These are phyloP conservation scores for Candida quercuum DNA, from an alignment of 805 yeast species.

Conservation along the genomic window DNA sequence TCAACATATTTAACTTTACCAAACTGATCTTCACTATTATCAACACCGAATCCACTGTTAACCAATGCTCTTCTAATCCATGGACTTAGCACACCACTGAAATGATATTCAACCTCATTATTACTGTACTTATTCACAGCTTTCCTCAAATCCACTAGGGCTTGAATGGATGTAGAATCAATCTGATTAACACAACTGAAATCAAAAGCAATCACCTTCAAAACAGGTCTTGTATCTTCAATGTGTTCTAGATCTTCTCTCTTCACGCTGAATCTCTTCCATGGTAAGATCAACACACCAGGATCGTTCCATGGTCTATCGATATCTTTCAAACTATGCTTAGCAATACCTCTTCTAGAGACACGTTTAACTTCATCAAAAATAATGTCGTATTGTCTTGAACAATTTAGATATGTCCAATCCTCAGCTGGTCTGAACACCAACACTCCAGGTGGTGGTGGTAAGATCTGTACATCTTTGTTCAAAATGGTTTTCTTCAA, in stretches of 20 bases:
- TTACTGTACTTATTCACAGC: conserved; percentile 72
- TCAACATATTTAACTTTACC: conserved; percentile 16
- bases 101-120: conserved; percentile 83
- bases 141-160: conserved; percentile 68
- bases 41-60: conserved; percentile 76
- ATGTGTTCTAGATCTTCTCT: conserved; percentile 15
- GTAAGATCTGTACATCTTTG: conserved; percentile 48
- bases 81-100: conserved; percentile 76
- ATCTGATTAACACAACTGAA: conserved; percentile 69
- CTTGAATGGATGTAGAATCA: conserved; percentile 78
- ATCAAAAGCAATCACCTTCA: conserved; percentile 74
- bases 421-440: conserved; percentile 82
- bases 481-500: conserved; percentile 45
- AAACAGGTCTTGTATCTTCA: conserved; percentile 55
- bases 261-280: conserved; percentile 20
- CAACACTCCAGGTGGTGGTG: conserved; percentile 89
- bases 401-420: conserved; percentile 76
- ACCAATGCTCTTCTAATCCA: conserved; percentile 81
- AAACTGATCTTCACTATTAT: conserved; percentile 36
- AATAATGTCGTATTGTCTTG: conserved; percentile 65
- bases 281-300: conserved; percentile 44
- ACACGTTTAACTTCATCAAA: conserved; percentile 56
- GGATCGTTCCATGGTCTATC: conserved; percentile 91
- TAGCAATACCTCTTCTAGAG: conserved; percentile 57
- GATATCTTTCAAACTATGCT: conserved; percentile 27